These are phyloP conservation scores for Tetracentron sinense DNA, from an alignment of 164 flowering plant species.

Conservation along the genomic window DNA sequence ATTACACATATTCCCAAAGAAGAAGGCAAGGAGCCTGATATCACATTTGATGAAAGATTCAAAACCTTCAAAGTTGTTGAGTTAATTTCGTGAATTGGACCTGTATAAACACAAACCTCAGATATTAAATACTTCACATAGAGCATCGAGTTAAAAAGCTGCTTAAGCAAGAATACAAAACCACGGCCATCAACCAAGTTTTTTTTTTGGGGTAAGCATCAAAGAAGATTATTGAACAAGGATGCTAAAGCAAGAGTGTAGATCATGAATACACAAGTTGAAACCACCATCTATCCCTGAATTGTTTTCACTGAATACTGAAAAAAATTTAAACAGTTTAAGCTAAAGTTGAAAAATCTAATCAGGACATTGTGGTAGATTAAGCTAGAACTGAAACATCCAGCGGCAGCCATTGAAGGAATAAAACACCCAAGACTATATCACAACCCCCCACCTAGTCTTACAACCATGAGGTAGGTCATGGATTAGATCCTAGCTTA, in stretches of 20 bases:
- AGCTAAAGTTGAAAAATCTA: neutral
- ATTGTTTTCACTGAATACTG: neutral
- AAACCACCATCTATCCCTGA: neutral
- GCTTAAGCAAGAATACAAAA: neutral
- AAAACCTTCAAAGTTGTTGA: slow-evolving; percentile 55
- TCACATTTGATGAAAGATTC: slow-evolving; percentile 75
- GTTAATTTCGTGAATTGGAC: slow-evolving; percentile 50
- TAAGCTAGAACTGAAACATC: too few species aligned
- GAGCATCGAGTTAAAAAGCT: neutral
- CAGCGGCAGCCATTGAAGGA: neutral
- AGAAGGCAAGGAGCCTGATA: slow-evolving; percentile 67
- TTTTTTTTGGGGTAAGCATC: too few species aligned
- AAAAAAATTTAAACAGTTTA: neutral
- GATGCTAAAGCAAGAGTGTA: neutral
- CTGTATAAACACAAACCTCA: slow-evolving; percentile 33
- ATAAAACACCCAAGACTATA: too few species aligned
- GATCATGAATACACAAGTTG: neutral
- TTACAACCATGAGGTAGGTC: too few species aligned
- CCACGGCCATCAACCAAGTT: too few species aligned
- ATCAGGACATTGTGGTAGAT: neutral
- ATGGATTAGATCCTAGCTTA: too few species aligned
- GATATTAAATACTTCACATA: neutral
- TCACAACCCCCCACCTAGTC: too few species aligned
- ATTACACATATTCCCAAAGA: slow-evolving; percentile 38
- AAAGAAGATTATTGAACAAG: too few species aligned